Evolutionary conservation across 768 basidiomycete species (phyloP), one percentile per base, ranked within the genome.

Genomic region (Peribolospora kevripleyi): DNA sequence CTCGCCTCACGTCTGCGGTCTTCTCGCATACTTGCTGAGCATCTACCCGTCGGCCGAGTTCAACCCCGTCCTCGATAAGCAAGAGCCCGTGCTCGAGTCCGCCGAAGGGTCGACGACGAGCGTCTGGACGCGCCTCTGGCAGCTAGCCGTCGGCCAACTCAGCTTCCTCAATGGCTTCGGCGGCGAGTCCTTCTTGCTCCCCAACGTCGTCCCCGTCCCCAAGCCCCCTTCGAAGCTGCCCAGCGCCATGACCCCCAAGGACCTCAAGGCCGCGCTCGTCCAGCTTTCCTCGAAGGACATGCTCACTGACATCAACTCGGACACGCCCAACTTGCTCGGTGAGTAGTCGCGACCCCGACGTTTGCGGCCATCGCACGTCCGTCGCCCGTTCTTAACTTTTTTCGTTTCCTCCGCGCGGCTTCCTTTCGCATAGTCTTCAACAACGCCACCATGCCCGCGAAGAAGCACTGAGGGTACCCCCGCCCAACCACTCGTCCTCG

Each of bases 21-120:
- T 93, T 54, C 70, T 85, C 52, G 90, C 90, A 9, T 97, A 97
- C 74, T 75, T 87, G 59, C 76, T 97, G 56, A 87, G 85, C 37
- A 75, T 91, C 55, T 58, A 54, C 61, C 54, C 59, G 14, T 42
- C 47, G 38, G 46, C 45, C 39, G 37, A 52, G 7, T 62, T 59
- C 52, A 42, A 46, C 45, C 60, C 60, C 52, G 54, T 38, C 56
- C 55, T 13, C 36, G 53, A 46, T 14, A 43, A 54, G 48, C 56
- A 50, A 13, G 54, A 60, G 4, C 61, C 77, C 57, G 63, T 68
- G 74, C 59, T 62, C 72, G 50, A 70, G 38, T 73, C 48, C 56
- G 77, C 57, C 81, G 82, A 64, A 64, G 74, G 51, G 50, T 77
- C 53, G 73, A 70, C 46, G 75, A 76, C 63, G 68, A 73, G 41